Conservation (phyloP, 306 rosid genomes). For the Quercus alba region DNA sequence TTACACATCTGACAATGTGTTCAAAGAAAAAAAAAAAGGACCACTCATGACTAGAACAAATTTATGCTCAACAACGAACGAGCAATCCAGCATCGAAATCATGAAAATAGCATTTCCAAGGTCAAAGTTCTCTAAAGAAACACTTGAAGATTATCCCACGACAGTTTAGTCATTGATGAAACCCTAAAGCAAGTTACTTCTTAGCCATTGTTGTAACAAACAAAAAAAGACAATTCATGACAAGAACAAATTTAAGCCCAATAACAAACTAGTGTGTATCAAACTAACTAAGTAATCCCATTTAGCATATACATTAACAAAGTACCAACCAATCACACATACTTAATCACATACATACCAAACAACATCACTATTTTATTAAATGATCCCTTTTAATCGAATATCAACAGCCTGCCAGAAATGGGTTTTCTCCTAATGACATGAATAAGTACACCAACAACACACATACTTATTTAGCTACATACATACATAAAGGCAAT, state of each 20-base stretch:
- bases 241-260: too few relatives aligned
- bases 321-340: too few relatives aligned
- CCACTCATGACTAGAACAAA: background rate
- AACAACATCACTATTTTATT: too few relatives aligned
- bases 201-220: background rate
- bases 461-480: too few relatives aligned
- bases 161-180: background rate
- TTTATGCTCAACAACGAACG: background rate
- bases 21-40: background rate
- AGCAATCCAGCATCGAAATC: background rate
- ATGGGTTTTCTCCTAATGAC: background rate
- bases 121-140: background rate
- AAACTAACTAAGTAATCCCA: too few relatives aligned
- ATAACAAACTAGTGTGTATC: too few relatives aligned
- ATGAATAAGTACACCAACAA: background rate
- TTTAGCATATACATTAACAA: too few relatives aligned
- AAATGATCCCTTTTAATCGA: too few relatives aligned
- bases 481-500: too few relatives aligned
- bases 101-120: background rate
- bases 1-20: too few relatives aligned
- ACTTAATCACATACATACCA: too few relatives aligned
- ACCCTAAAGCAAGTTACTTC: background rate
- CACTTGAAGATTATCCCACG: background rate
- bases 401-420: background rate
- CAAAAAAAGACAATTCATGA: background rate